Evolutionary conservation across 2,329 filamentous ascomycete species (phyloP).

Genomic region (Escovopsis sp.): DNA sequence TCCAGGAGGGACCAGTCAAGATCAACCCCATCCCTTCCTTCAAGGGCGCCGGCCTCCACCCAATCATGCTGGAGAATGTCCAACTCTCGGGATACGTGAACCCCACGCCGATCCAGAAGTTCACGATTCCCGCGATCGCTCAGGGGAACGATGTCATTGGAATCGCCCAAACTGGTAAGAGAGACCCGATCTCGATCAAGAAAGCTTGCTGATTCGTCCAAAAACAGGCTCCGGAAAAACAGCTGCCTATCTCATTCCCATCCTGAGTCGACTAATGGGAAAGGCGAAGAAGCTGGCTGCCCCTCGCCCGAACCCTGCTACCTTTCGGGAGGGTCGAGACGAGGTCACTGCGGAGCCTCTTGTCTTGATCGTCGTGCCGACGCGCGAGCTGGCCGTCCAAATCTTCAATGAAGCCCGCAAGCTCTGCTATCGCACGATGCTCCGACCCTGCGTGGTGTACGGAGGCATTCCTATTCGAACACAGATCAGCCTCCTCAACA

Average conservation of each 20-base stretch:
- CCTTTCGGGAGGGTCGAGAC: conserved; percentile 33
- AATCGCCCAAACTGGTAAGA: conserved; percentile 78
- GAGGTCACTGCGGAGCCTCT: conserved; percentile 66
- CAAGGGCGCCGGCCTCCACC: conserved; percentile 67
- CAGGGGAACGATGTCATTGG: conserved; percentile 70
- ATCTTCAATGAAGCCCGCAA: conserved; percentile 91
- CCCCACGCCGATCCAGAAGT: conserved; percentile 81
- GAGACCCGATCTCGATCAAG: no score
- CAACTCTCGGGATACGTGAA: conserved; percentile 50
- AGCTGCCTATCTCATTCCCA: conserved; percentile 77
- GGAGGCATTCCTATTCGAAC: conserved; percentile 61
- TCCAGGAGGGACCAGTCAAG: conserved; percentile 38
- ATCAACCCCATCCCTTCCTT: conserved; percentile 44
- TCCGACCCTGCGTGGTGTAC: conserved; percentile 80
- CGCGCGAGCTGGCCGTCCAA: conserved; percentile 79
- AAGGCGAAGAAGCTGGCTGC: conserved; percentile 82
- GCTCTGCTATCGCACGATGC: conserved; percentile 86
- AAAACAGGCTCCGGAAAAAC: conserved; percentile 97
- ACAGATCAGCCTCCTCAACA: conserved; percentile 58
- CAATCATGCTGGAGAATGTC: conserved; percentile 66
- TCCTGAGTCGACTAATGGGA: conserved; percentile 83
- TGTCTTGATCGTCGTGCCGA: conserved; percentile 72
- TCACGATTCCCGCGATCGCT: conserved; percentile 65
- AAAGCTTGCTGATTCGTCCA: no score
- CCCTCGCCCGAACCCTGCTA: conserved; percentile 50